Evolutionary conservation across 768 basidiomycete species (phyloP).

Genomic region (Cubamyces lactineus): DNA sequence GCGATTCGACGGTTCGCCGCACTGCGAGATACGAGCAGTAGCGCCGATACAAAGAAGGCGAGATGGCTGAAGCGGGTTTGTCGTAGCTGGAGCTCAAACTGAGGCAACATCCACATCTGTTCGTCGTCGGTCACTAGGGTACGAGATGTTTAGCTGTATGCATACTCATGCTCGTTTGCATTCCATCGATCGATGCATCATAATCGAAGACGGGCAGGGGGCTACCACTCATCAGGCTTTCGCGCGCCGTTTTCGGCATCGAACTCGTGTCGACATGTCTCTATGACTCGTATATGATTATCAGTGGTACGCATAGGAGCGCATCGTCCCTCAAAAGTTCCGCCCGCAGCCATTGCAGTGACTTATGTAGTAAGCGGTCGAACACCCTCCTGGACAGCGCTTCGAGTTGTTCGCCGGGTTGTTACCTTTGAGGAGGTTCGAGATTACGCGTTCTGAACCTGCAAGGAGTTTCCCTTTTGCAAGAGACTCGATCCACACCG

Average conservation of each 20-base stretch:
- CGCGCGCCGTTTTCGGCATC: too few species aligned
- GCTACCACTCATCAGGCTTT: neutral
- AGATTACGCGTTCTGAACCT: neutral
- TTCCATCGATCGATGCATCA: neutral
- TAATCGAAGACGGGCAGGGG: neutral
- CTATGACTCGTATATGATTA: too few species aligned
- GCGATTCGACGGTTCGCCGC: conserved; percentile 45
- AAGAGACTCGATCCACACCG: neutral
- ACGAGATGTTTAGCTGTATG: too few species aligned
- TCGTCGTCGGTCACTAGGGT: too few species aligned
- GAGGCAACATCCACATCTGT: neutral
- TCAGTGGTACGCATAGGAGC: too few species aligned
- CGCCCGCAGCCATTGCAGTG: neutral
- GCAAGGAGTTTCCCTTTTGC: neutral
- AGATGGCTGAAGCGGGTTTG: conserved; percentile 65
- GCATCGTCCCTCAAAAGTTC: neutral
- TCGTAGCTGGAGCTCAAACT: conserved; percentile 38
- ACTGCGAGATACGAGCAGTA: conserved; percentile 38
- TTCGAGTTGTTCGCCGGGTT: neutral
- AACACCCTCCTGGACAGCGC: neutral
- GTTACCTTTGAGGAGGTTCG: neutral
- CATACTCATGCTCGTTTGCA: neutral
- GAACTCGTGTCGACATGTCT: too few species aligned
- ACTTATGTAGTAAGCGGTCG: neutral
- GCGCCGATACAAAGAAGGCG: conserved; percentile 44